Conservation (phyloP, 1,139 yeast genomes). For the Candida mesenterica region DNA sequence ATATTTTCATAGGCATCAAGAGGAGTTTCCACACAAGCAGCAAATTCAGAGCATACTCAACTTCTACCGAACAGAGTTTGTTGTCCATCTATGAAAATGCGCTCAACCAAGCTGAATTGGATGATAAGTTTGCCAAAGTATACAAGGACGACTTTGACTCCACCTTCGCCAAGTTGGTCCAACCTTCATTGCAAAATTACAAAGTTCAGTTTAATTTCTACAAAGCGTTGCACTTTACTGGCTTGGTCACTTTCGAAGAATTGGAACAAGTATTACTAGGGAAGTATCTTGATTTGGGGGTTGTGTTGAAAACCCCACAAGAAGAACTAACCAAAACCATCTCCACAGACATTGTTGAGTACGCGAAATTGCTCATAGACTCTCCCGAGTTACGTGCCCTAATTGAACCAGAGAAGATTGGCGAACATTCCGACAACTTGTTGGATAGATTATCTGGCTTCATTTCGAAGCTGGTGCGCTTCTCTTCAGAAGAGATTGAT, state of each 20-base stretch:
- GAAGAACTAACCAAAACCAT: conserved; percentile 19
- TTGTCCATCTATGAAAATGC: conserved; percentile 1
- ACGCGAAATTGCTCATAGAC: conserved; percentile 34
- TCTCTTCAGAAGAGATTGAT: conserved; percentile 25
- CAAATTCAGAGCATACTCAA: conserved; percentile 10
- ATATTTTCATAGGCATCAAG: conserved; percentile 49
- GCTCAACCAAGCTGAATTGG: neutral
- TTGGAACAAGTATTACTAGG: conserved; percentile 24
- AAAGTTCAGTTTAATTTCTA: conserved; percentile 35
- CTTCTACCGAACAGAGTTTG: neutral
- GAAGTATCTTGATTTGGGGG: conserved; percentile 24
- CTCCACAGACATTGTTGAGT: conserved; percentile 28
- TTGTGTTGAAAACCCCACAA: conserved; percentile 2
- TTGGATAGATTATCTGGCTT: conserved; percentile 29
- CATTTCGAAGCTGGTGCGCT: conserved; percentile 25
- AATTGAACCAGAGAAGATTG: conserved; percentile 8
- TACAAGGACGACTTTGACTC: conserved; percentile 1
- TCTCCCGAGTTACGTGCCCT: conserved; percentile 22
- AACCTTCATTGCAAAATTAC: conserved; percentile 19
- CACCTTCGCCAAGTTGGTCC: neutral
- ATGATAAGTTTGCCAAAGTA: neutral
- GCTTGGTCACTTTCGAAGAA: conserved; percentile 24
- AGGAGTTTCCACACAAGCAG: conserved; percentile 38
- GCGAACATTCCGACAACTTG: conserved; percentile 12
- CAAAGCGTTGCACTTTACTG: conserved; percentile 38